Base-by-base conservation (phyloP, 495 filamentous ascomycete species). In the Lasiosphaeria ovina region DNA sequence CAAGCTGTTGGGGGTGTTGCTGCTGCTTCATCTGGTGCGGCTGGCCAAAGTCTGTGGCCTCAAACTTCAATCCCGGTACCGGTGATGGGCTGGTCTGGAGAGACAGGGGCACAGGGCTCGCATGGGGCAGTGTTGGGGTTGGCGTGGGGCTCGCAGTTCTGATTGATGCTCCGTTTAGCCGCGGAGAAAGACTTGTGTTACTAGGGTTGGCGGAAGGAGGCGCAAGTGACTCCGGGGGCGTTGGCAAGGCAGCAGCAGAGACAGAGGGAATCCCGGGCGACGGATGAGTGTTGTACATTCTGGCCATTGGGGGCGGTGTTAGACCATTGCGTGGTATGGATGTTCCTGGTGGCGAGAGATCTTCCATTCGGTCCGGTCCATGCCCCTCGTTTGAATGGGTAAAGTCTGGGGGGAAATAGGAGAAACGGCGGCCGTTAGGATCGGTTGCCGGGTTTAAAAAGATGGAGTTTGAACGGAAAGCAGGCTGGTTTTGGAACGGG, bases 391-490 rank as follows among this genome's bases (percentile, higher is more conserved):
- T 57, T 7, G 65, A 52, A 7, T 74, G 69, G 5, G 72, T 72
- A 48, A 70, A 75, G 45, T 81, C 82, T 7, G 82, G 82, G 8
- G 82, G 76, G 54, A 82, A 82, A 51, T 83, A 78, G n/a, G 79
- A 82, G 48, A 79, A 74, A 11, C 82, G 73, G 51, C 82, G 77
- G 31, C 76, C 78, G 45, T 69, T 70, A 4, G 66, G 59, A 56
- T 83, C 79, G 16, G 77, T 77, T 3, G 73, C 72, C 3, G 82
- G 80, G 50, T 71, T 77, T 40, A 76, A 68, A 62, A 84, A 84
- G 35, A 84, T 84, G 0, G 82, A 84, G 54, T 79, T 79, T 6
- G 81, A 83, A 54, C 82, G 74, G 69, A 84, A 84, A 69, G 33
- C 75, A 67, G 55, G 71, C 58, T 68, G 78, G 69, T 56, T 61